Conservation (phyloP, 176 grass and related monocot genomes). For the Lolium rigidum region DNA sequence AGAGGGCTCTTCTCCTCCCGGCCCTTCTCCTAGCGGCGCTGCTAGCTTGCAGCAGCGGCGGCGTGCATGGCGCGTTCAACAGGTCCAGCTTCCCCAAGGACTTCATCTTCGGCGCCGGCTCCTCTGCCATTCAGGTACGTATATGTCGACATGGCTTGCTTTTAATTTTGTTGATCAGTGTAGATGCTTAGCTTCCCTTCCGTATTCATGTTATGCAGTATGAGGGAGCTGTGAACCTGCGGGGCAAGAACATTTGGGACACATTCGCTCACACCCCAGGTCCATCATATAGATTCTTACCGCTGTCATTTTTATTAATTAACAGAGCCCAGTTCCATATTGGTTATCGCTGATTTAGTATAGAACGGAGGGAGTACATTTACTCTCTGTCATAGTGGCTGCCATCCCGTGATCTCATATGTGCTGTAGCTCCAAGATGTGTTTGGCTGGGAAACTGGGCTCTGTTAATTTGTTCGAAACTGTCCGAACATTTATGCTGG, state of each 20-base stretch:
- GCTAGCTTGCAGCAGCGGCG: constrained; percentile 19
- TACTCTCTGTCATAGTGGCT: no score
- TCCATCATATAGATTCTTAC: neutral
- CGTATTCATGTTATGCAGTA: constrained; percentile 32
- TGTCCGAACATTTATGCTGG: no score
- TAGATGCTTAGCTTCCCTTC: neutral
- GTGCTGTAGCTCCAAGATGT: neutral
- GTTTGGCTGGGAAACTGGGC: no score
- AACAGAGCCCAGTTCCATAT: no score
- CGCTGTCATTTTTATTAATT: no score
- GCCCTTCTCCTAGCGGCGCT: constrained; percentile 14
- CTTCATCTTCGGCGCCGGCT: constrained; percentile 61
- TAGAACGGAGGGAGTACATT: no score
- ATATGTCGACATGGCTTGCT: neutral
- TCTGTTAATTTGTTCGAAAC: no score
- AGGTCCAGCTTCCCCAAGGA: constrained; percentile 51
- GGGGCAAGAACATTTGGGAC: constrained; percentile 69
- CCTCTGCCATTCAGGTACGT: constrained; percentile 55
- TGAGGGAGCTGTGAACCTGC: constrained; percentile 54
- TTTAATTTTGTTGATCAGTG: neutral
- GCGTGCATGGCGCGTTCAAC: constrained; percentile 40
- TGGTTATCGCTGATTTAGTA: no score
- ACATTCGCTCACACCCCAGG: constrained; percentile 61
- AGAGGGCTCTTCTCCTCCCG: neutral
- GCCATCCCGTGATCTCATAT: no score